Evolutionary conservation across 164 flowering plant genomes (phyloP).

Genomic region (Sedum album): DNA sequence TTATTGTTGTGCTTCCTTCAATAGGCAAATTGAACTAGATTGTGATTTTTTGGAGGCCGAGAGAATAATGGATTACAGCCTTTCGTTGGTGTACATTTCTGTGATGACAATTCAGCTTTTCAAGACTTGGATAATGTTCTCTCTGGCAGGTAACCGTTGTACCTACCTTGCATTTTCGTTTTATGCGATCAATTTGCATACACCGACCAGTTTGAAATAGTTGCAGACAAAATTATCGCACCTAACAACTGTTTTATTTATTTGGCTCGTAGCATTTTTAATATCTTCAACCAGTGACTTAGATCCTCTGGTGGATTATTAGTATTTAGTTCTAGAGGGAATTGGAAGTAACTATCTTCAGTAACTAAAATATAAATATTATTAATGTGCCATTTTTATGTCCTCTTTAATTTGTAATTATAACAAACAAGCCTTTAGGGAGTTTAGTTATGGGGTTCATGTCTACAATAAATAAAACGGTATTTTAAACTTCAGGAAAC

Average conservation of each 20-base stretch:
- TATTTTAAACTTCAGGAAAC: slow-evolving; percentile 40
- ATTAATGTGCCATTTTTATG: too few relatives aligned
- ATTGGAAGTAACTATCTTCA: too few relatives aligned
- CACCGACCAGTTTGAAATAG: not conserved
- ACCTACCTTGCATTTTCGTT: not conserved
- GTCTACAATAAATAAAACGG: not conserved
- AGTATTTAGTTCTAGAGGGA: too few relatives aligned
- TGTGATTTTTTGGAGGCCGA: slow-evolving; percentile 83
- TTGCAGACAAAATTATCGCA: not conserved
- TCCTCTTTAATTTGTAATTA: too few relatives aligned
- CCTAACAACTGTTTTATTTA: not conserved
- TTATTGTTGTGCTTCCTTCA: not conserved
- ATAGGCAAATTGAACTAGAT: slow-evolving; percentile 78
- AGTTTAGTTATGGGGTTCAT: not conserved
- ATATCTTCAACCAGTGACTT: not conserved
- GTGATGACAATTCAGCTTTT: slow-evolving; percentile 60
- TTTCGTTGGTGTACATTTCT: slow-evolving; percentile 85
- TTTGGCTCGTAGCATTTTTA: not conserved
- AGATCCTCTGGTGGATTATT: not conserved
- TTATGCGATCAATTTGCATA: not conserved
- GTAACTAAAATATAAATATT: too few relatives aligned
- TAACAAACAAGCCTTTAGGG: not conserved
- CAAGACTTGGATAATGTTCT: slow-evolving; percentile 62
- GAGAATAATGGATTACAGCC: slow-evolving; percentile 87
- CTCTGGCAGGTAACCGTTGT: slow-evolving; percentile 50